phyloP scores from a whole-genome alignment of 768 basidiomycete species.

The Auriscalpium vulgare region DNA sequence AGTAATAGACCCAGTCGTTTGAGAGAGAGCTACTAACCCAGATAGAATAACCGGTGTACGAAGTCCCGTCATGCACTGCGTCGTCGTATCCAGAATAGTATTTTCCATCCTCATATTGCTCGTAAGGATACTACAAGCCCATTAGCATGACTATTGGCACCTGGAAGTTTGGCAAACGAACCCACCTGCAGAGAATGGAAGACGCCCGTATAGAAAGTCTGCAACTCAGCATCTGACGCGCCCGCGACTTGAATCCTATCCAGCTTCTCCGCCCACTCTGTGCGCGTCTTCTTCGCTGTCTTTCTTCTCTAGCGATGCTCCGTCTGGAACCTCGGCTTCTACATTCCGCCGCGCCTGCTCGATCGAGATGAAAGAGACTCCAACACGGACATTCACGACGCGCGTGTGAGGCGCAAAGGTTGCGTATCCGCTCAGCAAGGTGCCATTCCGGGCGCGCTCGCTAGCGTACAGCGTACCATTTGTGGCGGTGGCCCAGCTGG shows the following conservation, averaged over 20 bases:
- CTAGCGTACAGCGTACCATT: slow-evolving; percentile 31
- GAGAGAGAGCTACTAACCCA: slow-evolving; percentile 41
- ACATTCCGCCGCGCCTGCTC: slow-evolving; percentile 43
- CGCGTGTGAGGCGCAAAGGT: slow-evolving; percentile 29
- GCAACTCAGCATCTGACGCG: slow-evolving; percentile 23
- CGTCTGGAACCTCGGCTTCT: slow-evolving; percentile 33
- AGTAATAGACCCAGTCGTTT: background rate
- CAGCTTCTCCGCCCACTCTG: slow-evolving; percentile 33
- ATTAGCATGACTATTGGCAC: background rate
- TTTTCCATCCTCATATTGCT: slow-evolving; percentile 53
- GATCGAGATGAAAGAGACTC: slow-evolving; percentile 68
- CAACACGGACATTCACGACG: slow-evolving; percentile 47
- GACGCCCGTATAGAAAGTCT: slow-evolving; percentile 49
- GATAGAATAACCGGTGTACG: slow-evolving; percentile 75
- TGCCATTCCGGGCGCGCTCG: slow-evolving; percentile 29
- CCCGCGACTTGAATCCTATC: slow-evolving; percentile 29
- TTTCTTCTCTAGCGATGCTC: slow-evolving; percentile 28
- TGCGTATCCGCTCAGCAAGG: slow-evolving; percentile 44
- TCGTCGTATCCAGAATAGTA: slow-evolving; percentile 81
- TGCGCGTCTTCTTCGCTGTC: slow-evolving; percentile 28
- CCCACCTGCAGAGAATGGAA: slow-evolving; percentile 54
- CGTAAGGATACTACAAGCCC: slow-evolving; percentile 61
- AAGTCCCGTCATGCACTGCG: slow-evolving; percentile 50
- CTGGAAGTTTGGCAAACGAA: background rate
- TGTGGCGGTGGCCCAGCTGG: slow-evolving; percentile 40